A percentile compares a stretch with the other conserved stretches of the same genome.
phyloP scores from a whole-genome alignment of 2,329 filamentous ascomycete genomes.

The Fusarium torreyae region DNA sequence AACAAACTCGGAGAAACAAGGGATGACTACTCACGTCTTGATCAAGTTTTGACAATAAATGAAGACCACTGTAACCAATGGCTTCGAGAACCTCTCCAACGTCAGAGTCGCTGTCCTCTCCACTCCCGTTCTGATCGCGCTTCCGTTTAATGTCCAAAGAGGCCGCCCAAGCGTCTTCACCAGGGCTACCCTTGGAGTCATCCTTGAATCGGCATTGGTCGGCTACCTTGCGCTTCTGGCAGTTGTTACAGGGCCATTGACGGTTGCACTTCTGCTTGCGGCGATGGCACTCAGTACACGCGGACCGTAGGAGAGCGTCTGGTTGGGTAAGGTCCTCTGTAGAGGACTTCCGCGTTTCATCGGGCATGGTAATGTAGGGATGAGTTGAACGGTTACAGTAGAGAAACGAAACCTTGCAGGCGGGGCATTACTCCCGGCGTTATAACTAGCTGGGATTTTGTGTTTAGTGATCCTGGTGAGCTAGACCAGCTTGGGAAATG shows the following conservation, averaged over 20 bases:
- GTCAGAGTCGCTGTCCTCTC: slow-evolving; percentile 19
- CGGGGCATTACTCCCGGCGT: slow-evolving; percentile 9
- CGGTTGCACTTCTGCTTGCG: slow-evolving; percentile 35
- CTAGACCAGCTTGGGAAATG: not conserved
- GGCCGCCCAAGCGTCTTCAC: slow-evolving; percentile 18
- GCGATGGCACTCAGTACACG: slow-evolving; percentile 31
- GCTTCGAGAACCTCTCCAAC: slow-evolving; percentile 30
- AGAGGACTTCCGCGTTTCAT: slow-evolving; percentile 24
- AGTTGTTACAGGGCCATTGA: slow-evolving; percentile 30
- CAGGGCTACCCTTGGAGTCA: slow-evolving; percentile 6
- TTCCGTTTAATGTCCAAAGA: slow-evolving; percentile 31
- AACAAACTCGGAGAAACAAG: too few species aligned
- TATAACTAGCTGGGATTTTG: not conserved
- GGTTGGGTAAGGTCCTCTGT: slow-evolving; percentile 4
- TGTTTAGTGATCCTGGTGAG: slow-evolving; percentile 14
- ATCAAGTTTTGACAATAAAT: slow-evolving; percentile 30
- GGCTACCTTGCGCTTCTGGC: slow-evolving; percentile 32
- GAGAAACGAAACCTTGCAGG: slow-evolving; percentile 4
- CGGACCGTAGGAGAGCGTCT: slow-evolving; percentile 10
- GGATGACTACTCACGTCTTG: slow-evolving; percentile 12
- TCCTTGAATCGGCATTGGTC: slow-evolving; percentile 33
- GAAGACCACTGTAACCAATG: slow-evolving; percentile 28
- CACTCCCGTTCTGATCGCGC: slow-evolving; percentile 7
- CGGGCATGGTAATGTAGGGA: slow-evolving; percentile 18
- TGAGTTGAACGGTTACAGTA: not conserved